phyloP scores from a whole-genome alignment of 169 alveolate genomes.

The Plasmodium adleri region DNA sequence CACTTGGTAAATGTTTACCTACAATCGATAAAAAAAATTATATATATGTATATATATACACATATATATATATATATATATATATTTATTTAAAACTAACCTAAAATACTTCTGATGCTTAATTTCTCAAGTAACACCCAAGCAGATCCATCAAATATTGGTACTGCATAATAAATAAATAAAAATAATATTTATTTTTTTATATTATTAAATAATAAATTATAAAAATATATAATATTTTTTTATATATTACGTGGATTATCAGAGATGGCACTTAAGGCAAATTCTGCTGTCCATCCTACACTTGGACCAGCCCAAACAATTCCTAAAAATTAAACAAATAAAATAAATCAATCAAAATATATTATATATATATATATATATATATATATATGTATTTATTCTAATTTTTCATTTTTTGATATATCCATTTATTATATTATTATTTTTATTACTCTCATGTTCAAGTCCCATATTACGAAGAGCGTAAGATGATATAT shows the following conservation, averaged over 20 bases:
- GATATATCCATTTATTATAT: too few species aligned
- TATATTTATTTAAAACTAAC: constrained; percentile 11
- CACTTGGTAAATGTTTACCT: constrained; percentile 47
- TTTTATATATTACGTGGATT: constrained; percentile 41
- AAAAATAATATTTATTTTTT: constrained; percentile 2
- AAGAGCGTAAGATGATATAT: constrained; percentile 43
- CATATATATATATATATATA: neutral
- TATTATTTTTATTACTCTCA: constrained; percentile 13
- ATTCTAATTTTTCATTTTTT: too few species aligned
- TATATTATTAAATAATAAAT: neutral
- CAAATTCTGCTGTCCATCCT: constrained; percentile 69
- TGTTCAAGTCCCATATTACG: constrained; percentile 48
- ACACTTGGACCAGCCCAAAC: constrained; percentile 57
- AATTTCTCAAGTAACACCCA: constrained; percentile 66
- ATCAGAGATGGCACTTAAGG: constrained; percentile 35
- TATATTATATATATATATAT: neutral
- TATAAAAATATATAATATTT: neutral
- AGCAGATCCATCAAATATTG: constrained; percentile 59
- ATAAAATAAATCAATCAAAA: neutral
- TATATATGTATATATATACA: neutral
- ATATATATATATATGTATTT: neutral
- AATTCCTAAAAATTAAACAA: constrained; percentile 17
- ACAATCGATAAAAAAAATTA: neutral
- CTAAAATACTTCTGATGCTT: constrained; percentile 55
- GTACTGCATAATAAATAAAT: constrained; percentile 21